phyloP scores from a whole-genome alignment of 768 basidiomycete genomes.

The Lactarius sp. region DNA sequence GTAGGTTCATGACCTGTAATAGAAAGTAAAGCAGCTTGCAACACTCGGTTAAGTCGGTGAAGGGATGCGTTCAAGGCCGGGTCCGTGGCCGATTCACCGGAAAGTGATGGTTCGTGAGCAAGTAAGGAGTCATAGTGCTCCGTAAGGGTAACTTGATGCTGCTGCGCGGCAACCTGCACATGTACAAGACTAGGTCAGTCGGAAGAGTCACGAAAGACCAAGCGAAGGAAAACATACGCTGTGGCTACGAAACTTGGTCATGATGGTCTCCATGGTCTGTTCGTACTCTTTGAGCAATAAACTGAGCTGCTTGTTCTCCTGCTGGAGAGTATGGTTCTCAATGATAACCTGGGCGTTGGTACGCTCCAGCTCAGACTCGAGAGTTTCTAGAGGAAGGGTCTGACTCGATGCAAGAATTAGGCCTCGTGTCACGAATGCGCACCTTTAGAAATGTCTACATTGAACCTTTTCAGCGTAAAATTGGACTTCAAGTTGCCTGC shows the following conservation, averaged over 20 bases:
- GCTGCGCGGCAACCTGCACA: constrained; percentile 79
- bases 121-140: constrained; percentile 88
- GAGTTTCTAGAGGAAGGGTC: constrained; percentile 56
- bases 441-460: constrained; percentile 43
- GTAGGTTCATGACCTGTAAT: constrained; percentile 55
- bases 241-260: constrained; percentile 92
- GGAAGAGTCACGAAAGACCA: constrained; percentile 14
- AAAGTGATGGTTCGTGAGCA: constrained; percentile 53
- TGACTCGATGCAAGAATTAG: background rate
- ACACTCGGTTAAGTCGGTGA: constrained; percentile 61
- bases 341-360: constrained; percentile 85
- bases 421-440: constrained; percentile 6
- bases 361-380: constrained; percentile 89
- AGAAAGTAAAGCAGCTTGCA: constrained; percentile 67
- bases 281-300: constrained; percentile 91
- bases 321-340: constrained; percentile 87
- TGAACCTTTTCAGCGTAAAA: constrained; percentile 40
- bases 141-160: constrained; percentile 81
- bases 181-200: background rate
- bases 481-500: constrained; percentile 34
- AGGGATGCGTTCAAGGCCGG: constrained; percentile 61
- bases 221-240: constrained; percentile 53
- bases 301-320: constrained; percentile 95
- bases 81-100: constrained; percentile 52
- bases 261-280: constrained; percentile 89